Conservation (phyloP, 805 yeast species). For the Maudiozyma serrabonitensis region DNA sequence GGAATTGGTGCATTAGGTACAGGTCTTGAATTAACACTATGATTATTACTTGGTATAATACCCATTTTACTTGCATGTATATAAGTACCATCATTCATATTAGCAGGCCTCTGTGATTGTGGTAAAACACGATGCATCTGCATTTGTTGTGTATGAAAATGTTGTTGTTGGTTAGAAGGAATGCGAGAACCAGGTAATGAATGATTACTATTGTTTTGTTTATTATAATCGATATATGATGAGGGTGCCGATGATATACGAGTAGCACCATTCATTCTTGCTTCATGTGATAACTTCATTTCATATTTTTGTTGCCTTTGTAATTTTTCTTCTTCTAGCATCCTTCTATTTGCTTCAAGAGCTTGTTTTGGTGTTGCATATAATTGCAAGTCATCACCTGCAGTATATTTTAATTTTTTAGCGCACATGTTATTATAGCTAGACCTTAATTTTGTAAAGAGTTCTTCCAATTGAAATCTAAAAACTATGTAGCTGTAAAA, state of each 20-base stretch:
- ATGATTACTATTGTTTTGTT: background rate
- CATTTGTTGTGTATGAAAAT: background rate
- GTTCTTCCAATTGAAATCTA: too few relatives aligned
- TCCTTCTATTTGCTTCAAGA: conserved; percentile 21
- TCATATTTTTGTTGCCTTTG: conserved; percentile 17
- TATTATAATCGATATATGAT: background rate
- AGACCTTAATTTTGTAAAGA: background rate
- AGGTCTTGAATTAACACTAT: background rate
- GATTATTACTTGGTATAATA: background rate
- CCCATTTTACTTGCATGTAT: background rate
- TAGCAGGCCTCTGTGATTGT: conserved; percentile 1
- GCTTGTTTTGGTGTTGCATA: conserved; percentile 32
- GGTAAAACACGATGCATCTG: background rate
- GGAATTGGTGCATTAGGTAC: background rate
- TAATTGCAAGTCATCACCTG: conserved; percentile 28
- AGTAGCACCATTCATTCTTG: conserved; percentile 5
- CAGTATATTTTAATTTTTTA: conserved; percentile 26
- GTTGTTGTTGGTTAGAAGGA: background rate
- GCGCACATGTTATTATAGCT: conserved; percentile 16
- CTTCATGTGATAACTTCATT: conserved; percentile 5
- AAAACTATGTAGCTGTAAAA: too few relatives aligned
- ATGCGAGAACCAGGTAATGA: background rate
- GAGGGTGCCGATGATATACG: conserved; percentile 17
- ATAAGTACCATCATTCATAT: background rate
- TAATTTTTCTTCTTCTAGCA: conserved; percentile 19